Percentiles rank a stretch among this genome's conserved stretches.
These are phyloP conservation scores for Ustilago crameri DNA, from an alignment of 1,284 basidiomycete species.

Conservation along the genomic window DNA sequence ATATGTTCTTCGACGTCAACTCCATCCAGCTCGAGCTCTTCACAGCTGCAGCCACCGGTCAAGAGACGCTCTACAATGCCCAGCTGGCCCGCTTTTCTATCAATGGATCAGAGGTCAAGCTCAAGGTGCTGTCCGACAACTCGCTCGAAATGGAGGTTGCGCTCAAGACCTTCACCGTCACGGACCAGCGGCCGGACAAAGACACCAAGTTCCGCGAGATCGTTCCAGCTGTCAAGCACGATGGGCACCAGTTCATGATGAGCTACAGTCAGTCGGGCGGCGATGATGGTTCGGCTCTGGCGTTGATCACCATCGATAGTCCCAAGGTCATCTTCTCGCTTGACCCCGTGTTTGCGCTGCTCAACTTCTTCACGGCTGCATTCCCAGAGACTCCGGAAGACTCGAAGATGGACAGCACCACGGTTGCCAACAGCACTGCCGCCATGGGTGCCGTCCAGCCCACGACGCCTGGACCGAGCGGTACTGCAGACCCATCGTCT, in stretches of 20 bases:
- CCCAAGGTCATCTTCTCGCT: constrained; percentile 93
- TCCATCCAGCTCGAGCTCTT: constrained; percentile 92
- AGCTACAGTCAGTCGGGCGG: constrained; percentile 81
- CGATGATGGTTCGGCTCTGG: constrained; percentile 74
- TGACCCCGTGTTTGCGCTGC: constrained; percentile 88
- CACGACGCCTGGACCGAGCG: not conserved
- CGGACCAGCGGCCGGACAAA: constrained; percentile 83
- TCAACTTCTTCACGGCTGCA: constrained; percentile 83
- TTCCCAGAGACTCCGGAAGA: constrained; percentile 66
- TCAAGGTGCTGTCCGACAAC: constrained; percentile 85
- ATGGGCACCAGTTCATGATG: constrained; percentile 93
- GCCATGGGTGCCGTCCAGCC: constrained; percentile 1
- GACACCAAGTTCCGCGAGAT: constrained; percentile 90
- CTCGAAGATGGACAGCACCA: constrained; percentile 8
- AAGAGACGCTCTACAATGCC: constrained; percentile 77
- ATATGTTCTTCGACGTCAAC: constrained; percentile 80
- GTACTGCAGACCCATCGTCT: not conserved
- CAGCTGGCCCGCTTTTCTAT: constrained; percentile 89
- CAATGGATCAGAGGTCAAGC: constrained; percentile 80
- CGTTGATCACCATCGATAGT: constrained; percentile 88
- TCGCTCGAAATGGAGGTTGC: constrained; percentile 87
- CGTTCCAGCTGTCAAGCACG: constrained; percentile 88
- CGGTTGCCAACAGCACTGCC: constrained; percentile 7
- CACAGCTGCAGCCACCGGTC: constrained; percentile 75
- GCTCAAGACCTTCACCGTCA: constrained; percentile 89